Base-by-base conservation (phyloP, 371 early-diverging fungal genomes). In the Haplosporangium sp. region DNA sequence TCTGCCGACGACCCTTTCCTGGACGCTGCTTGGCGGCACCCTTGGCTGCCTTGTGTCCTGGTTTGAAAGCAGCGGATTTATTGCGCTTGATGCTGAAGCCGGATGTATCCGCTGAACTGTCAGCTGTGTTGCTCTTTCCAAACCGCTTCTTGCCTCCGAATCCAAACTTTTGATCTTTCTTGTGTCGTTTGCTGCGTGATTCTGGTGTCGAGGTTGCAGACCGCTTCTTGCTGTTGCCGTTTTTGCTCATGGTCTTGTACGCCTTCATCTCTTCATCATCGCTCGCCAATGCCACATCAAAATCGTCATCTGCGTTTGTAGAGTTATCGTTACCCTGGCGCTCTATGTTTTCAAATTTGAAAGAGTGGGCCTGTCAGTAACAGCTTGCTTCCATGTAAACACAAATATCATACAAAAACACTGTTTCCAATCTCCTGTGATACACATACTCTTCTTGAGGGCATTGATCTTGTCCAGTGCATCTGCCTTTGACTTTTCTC, bases 391-490 rank as follows among this genome's bases (percentile, higher is more conserved):
- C n/a, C n/a, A n/a, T n/a, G n/a, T n/a, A n/a, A n/a, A n/a, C n/a
- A n/a, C 43, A 43, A 43, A 43, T 9, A 43, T 7, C 7, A 43
- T 9, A 43, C 43, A 43, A 43, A 43, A 43, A 13, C 43, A 43
- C 13, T 7, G 10, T 9, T 43, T 9, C 10, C 43, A 54, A 0
- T 14, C 5, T 13, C 20, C 9, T 14, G 23, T 5, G 48, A 42
- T 80, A 55, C 84, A 90, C 86, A 85, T 89, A 83, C 94, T 92
- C 88, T 93, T 94, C 87, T 95, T 96, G 74, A 95, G 90, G n/a
- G 87, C 74, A 64, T 92, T 92, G 72, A 98, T 94, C 86, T 95
- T 96, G 14, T 96, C 96, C 64, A 96, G 79, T 41, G 89, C 91
- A 40, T 93, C 87, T 54, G 90, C 86, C 86, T 97, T 96, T 80